phyloP scores from a whole-genome alignment of 2,329 filamentous ascomycete genomes.

The Cladosporium austrohemisphaericum region DNA sequence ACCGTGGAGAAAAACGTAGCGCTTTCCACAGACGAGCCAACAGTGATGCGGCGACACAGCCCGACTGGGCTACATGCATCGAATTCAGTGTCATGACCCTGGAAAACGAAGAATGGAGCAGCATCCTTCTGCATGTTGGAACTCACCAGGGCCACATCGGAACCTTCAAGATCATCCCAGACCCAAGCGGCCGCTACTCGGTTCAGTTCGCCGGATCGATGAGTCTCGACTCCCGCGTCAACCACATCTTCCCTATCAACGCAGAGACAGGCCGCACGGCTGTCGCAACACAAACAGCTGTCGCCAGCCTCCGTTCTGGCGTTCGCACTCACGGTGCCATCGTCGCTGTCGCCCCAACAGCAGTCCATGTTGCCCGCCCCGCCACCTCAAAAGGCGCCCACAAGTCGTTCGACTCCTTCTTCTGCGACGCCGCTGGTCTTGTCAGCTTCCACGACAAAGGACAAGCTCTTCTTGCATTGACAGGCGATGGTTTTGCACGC shows the following conservation, averaged over 20 bases:
- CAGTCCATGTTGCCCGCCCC: slow-evolving; percentile 84
- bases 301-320: slow-evolving; percentile 73
- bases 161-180: slow-evolving; percentile 86
- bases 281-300: slow-evolving; percentile 67
- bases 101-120: slow-evolving; percentile 92
- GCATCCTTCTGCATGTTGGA: slow-evolving; percentile 86
- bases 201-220: slow-evolving; percentile 68
- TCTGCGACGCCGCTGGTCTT: slow-evolving; percentile 78
- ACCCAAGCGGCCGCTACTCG: slow-evolving; percentile 64
- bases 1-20: slow-evolving; percentile 69
- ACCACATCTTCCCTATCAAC: slow-evolving; percentile 76
- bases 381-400: slow-evolving; percentile 83
- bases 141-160: slow-evolving; percentile 78
- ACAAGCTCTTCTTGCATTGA: slow-evolving; percentile 76
- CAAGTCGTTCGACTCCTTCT: slow-evolving; percentile 76
- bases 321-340: slow-evolving; percentile 74
- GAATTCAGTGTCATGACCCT: slow-evolving; percentile 93
- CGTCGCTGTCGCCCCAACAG: slow-evolving; percentile 68
- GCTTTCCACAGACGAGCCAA: slow-evolving; percentile 62
- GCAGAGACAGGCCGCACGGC: slow-evolving; percentile 73
- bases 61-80: slow-evolving; percentile 74
- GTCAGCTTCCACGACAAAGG: slow-evolving; percentile 69
- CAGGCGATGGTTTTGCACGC: slow-evolving; percentile 74
- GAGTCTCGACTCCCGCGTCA: slow-evolving; percentile 62
- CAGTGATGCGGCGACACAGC: slow-evolving; percentile 39